Evolutionary conservation across 768 basidiomycete genomes (phyloP), one percentile per base, ranked within the genome.

Genomic region (Nevesoporus exiguus): DNA sequence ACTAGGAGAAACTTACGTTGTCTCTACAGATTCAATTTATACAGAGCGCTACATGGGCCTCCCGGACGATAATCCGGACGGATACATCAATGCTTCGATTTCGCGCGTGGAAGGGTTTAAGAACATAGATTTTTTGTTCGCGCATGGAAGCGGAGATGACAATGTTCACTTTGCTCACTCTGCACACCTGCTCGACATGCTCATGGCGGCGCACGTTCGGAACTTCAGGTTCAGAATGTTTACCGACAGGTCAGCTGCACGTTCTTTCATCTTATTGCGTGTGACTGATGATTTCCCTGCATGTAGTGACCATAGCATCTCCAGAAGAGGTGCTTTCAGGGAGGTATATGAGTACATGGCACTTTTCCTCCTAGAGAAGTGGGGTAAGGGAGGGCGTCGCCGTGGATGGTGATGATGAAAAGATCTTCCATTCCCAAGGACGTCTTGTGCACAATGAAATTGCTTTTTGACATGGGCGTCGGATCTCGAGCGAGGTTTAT

Each of bases 31-130:
- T 73, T 88, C 93, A 0, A 88, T 98, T 59, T 98, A 98, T 70
- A 99, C 97, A 2, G 97, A 99, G 62, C 85, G 97, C 17, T 98
- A 98, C 77, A 94, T 98, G 94, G 83, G 85, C 60, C 78, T 90
- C 24, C 94, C 94, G 0, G 68, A 76, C 15, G 72, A 80, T 10
- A 98, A 98, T 68, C 80, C 81, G 0, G 83, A 75, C 0, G 97
- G 97, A n/a, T 99, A 99, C 74, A 72, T 88, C 61, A 92, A 88
- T 45, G 88, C 90, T 17, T 90, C 91, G 0, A 87, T 99, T 51
- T 85, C 87, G 52, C 85, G 91, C 65, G 93, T 97, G 46, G 86
- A 86, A 10, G 93, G 86, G 3, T 99, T 98, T 77, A 73, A 81
- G 58, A 76, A 88, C 53, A 78, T 86, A 29, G 82, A 93, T 59